These are phyloP conservation scores for Thinopyrum elongatum DNA, from an alignment of 176 grass and related monocot species.

Conservation along the genomic window DNA sequence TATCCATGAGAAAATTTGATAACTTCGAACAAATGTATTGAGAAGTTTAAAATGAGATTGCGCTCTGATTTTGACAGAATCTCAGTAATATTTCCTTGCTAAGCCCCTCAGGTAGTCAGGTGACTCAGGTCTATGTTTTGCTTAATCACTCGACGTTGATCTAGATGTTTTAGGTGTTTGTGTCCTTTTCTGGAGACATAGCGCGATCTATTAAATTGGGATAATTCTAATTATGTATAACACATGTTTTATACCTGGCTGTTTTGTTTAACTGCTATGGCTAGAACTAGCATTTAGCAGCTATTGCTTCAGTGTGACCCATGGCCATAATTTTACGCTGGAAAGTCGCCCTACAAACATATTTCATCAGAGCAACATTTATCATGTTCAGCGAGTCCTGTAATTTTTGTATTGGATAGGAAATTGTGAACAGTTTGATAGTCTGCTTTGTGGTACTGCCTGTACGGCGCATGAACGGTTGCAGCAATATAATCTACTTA, in stretches of 20 bases:
- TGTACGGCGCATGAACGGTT: not conserved
- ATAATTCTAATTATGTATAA: constrained; percentile 20
- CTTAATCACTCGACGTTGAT: not conserved
- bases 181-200: not conserved
- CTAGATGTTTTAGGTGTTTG: not conserved
- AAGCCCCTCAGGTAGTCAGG: not conserved
- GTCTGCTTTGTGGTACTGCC: not conserved
- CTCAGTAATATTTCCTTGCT: not conserved
- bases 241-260: not conserved
- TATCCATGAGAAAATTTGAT: not conserved
- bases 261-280: not conserved
- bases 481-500: not conserved
- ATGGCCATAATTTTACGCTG: not conserved
- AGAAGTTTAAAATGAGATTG: not conserved
- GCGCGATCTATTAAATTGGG: not conserved
- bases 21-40: not conserved
- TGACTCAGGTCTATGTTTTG: not conserved
- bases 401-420: not conserved
- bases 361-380: not conserved
- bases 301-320: not conserved
- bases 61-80: not conserved
- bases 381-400: not conserved
- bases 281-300: not conserved
- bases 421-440: not conserved
- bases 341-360: not conserved